phyloP scores from a whole-genome alignment of 1,284 basidiomycete species.

The Athelia sp. region DNA sequence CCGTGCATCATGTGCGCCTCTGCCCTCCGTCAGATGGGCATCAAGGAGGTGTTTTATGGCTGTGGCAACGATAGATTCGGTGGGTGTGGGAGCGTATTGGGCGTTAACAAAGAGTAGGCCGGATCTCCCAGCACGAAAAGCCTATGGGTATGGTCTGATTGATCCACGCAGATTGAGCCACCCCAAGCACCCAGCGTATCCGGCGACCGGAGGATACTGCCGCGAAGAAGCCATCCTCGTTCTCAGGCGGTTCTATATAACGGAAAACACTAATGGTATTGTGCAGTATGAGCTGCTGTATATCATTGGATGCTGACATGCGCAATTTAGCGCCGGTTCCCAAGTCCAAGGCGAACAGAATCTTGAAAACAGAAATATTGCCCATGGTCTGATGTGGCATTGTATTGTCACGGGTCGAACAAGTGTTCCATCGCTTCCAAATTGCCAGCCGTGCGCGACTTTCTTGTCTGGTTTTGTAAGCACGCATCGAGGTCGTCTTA shows the following conservation, averaged over 20 bases:
- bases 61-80: slow-evolving; percentile 97
- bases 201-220: slow-evolving; percentile 77
- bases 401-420: too few species aligned
- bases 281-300: slow-evolving; percentile 6
- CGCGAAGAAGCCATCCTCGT: slow-evolving; percentile 96
- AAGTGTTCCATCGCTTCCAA: too few species aligned
- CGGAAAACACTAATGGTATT: slow-evolving; percentile 89
- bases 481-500: too few species aligned
- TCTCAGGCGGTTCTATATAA: slow-evolving; percentile 91
- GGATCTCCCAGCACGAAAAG: slow-evolving; percentile 4
- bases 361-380: slow-evolving; percentile 69
- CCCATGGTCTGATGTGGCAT: background rate
- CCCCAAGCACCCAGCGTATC: slow-evolving; percentile 71
- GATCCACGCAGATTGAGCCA: slow-evolving; percentile 45
- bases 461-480: too few species aligned
- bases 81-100: slow-evolving; percentile 92
- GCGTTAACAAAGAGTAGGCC: slow-evolving; percentile 53
- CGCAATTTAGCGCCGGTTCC: slow-evolving; percentile 62
- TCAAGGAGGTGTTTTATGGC: slow-evolving; percentile 89
- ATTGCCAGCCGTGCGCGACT: too few species aligned
- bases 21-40: slow-evolving; percentile 90
- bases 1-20: slow-evolving; percentile 99
- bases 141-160: background rate
- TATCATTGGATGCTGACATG: slow-evolving; percentile 8
- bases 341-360: slow-evolving; percentile 66